These are phyloP conservation scores for Phialocephala sp. DNA, from an alignment of 2,329 filamentous ascomycete genomes.

Conservation along the genomic window DNA sequence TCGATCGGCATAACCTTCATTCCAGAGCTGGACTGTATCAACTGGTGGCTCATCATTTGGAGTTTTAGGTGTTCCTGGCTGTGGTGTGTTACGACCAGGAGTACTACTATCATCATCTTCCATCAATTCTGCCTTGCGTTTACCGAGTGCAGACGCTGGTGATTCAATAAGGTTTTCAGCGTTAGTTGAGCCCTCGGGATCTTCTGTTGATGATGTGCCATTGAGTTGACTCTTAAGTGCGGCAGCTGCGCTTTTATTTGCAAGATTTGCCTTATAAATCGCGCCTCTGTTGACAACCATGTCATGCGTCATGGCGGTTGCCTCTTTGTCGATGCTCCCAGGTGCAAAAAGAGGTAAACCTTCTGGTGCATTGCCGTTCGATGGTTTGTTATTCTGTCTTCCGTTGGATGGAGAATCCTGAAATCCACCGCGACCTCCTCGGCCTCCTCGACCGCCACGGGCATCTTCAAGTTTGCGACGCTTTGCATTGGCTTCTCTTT, in stretches of 20 bases:
- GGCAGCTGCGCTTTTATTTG: constrained; percentile 94
- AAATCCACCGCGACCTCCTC: constrained; percentile 38
- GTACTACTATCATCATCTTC: constrained; percentile 65
- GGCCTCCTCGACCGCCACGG: constrained; percentile 42
- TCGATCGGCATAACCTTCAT: constrained; percentile 90
- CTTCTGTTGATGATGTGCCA: constrained; percentile 40
- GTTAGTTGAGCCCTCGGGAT: constrained; percentile 21
- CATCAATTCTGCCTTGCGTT: constrained; percentile 77
- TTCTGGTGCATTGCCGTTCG: constrained; percentile 43
- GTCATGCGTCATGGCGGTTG: constrained; percentile 76
- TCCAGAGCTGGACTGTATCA: constrained; percentile 91
- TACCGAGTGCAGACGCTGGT: constrained; percentile 62
- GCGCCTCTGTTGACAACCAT: constrained; percentile 80
- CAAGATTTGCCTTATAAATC: constrained; percentile 72
- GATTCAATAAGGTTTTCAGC: constrained; percentile 40
- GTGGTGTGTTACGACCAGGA: constrained; percentile 63
- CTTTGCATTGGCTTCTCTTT: constrained; percentile 79
- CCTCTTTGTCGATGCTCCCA: constrained; percentile 59
- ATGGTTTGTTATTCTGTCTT: constrained; percentile 33
- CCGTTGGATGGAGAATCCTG: constrained; percentile 40
- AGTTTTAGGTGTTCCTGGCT: constrained; percentile 53
- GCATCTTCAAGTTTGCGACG: constrained; percentile 76
- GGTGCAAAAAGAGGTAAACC: constrained; percentile 64
- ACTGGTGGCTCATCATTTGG: constrained; percentile 63
- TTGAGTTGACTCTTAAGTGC: constrained; percentile 79